A percentile compares a stretch with the other conserved stretches of the same genome.
Evolutionary conservation across 495 filamentous ascomycete species (phyloP).

Genomic region (Daldinia decipiens): DNA sequence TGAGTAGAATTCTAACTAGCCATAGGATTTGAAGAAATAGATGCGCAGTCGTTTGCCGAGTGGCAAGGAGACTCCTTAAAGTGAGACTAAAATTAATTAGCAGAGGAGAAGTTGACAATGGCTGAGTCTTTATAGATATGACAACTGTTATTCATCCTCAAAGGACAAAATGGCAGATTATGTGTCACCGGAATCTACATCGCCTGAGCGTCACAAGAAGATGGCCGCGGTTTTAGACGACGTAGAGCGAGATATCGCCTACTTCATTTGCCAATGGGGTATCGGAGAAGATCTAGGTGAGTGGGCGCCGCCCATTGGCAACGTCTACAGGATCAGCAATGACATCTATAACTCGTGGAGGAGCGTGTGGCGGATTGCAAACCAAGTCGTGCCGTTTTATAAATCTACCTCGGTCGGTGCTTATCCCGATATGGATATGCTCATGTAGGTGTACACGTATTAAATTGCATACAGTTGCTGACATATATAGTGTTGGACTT

Average conservation of each 20-base stretch:
- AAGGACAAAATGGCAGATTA: constrained; percentile 56
- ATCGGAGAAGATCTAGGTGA: constrained; percentile 58
- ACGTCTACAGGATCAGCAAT: constrained; percentile 64
- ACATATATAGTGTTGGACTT: constrained; percentile 46
- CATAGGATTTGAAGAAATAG: constrained; percentile 59
- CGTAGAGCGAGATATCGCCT: constrained; percentile 54
- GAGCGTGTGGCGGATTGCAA: constrained; percentile 60
- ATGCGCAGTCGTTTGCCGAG: constrained; percentile 58
- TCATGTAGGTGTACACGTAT: constrained; percentile 52
- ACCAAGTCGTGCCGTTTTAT: constrained; percentile 58
- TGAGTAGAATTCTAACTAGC: constrained; percentile 11
- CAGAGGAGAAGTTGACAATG: constrained; percentile 9
- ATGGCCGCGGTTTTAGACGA: constrained; percentile 47
- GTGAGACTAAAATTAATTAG: constrained; percentile 55
- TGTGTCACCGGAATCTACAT: constrained; percentile 47
- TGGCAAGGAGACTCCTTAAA: constrained; percentile 64
- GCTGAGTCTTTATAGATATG: constrained; percentile 59
- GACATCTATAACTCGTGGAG: constrained; percentile 66
- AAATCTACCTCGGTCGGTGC: constrained; percentile 54
- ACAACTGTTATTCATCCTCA: constrained; percentile 63
- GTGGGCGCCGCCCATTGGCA: constrained; percentile 60
- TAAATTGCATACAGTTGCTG: constrained; percentile 39
- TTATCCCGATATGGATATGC: constrained; percentile 68
- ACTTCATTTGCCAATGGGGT: constrained; percentile 65
- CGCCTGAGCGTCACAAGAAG: constrained; percentile 49